Conservation (phyloP, 1,139 yeast species). For the Diutina sp. region DNA sequence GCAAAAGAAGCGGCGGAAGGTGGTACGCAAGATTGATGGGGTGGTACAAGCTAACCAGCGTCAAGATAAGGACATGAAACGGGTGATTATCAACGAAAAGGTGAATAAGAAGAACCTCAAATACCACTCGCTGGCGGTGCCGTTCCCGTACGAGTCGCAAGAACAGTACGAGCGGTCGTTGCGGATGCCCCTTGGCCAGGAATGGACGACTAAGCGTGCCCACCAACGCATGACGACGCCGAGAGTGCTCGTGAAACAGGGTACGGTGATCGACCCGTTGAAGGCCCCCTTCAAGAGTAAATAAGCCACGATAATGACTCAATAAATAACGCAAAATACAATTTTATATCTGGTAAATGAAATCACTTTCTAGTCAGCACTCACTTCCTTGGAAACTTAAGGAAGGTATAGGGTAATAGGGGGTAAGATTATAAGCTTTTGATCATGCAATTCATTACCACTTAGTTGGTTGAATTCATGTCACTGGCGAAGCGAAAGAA, state of each 20-base stretch:
- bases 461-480: no score
- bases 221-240: constrained; percentile 89
- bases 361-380: no score
- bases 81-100: constrained; percentile 83
- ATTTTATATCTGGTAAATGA: no score
- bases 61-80: constrained; percentile 59
- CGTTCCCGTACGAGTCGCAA: constrained; percentile 84
- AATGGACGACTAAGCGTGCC: constrained; percentile 84
- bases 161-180: constrained; percentile 92
- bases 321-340: no score
- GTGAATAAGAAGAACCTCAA: constrained; percentile 74
- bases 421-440: no score
- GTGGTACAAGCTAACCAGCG: constrained; percentile 59
- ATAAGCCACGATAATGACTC: background rate
- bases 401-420: no score
- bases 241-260: constrained; percentile 73
- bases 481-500: no score
- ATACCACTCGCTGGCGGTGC: constrained; percentile 78
- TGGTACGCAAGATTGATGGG: constrained; percentile 61
- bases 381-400: no score
- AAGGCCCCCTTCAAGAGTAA: constrained; percentile 10
- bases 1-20: constrained; percentile 44
- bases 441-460: no score
- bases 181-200: constrained; percentile 95
- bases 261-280: constrained; percentile 82